Percentiles rank a stretch among this genome's conserved stretches.
phyloP scores from a whole-genome alignment of 345 rosid genomes.

The Cardamine resedifolia region DNA sequence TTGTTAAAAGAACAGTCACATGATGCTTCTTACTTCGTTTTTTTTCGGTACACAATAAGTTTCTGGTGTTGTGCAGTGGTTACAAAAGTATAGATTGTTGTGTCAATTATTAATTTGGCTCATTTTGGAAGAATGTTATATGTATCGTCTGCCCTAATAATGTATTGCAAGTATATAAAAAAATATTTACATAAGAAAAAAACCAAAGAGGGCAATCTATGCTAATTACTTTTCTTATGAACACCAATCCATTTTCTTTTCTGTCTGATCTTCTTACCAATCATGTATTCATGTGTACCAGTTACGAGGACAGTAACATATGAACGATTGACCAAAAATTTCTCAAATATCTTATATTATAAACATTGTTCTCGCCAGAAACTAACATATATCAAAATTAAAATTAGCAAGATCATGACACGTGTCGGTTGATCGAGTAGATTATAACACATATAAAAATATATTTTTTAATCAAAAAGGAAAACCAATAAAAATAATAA shows the following conservation, averaged over 20 bases:
- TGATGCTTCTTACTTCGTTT: slow-evolving; percentile 16
- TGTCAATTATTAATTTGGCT: slow-evolving; percentile 8
- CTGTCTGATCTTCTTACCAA: background rate
- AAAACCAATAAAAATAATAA: no score
- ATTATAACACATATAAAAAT: no score
- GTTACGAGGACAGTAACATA: no score
- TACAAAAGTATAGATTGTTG: slow-evolving; percentile 1
- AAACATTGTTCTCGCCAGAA: no score
- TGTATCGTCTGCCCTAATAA: background rate
- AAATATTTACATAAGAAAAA: background rate
- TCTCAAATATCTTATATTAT: no score
- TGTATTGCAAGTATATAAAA: background rate
- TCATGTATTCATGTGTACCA: no score
- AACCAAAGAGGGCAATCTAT: background rate
- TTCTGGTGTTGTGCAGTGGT: slow-evolving; percentile 4
- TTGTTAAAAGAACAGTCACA: slow-evolving; percentile 57
- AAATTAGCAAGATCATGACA: no score
- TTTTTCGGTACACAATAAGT: background rate
- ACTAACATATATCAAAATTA: no score
- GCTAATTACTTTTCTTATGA: slow-evolving; percentile 2
- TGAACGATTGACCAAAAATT: no score
- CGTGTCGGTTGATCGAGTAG: no score
- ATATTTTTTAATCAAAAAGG: no score
- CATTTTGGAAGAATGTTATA: no score
- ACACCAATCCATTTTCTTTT: background rate